Evolutionary conservation across 148 eudicot species (phyloP), one percentile per base, ranked within the genome.

Genomic region (Mesembryanthemum crystallinum): DNA sequence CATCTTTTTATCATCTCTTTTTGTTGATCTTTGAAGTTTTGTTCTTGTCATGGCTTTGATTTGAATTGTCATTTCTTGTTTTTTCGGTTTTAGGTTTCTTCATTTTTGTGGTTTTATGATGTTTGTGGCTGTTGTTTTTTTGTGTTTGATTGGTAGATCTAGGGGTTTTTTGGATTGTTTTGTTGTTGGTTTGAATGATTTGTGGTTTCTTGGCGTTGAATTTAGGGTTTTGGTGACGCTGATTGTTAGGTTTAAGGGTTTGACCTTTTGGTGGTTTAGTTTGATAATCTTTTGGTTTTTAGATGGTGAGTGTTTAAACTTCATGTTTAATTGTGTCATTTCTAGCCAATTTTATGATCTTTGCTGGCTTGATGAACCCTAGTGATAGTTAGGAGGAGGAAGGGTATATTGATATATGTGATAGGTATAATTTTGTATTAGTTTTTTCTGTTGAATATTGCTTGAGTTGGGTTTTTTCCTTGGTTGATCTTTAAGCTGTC

Each of bases 91-190:
- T 24, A 1, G 15, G 29, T 12, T 67, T 75, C 9, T 7, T 14
- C 17, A 5, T 33, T 57, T 66, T 18, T 17, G 8, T 8, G 9
- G 64, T 61, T 75, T 66, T 61, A 37, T 29, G 1, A 5, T 15
- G 35, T 60, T 60, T 27, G 18, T 13, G 55, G 23, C 8, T 61
- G 25, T 42, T 39, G 27, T 27, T 62, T 43, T 43, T 21, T 45
- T 7, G 3, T 18, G 25, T 24, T 52, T 25, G n/a, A 32, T 11
- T 28, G 27, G 35, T 78, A 78, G 76, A 78, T 72, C 81, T 78
- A 10, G 27, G 33, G 14, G n/a, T 24, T 52, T 33, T 12, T 7
- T 52, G 51, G 1, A 1, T 0, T 54, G 15, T 9, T 78, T 51
- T 64, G 1, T 4, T 37, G 27, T 51, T 39, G 18, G 33, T 57